Evolutionary conservation across 371 early-diverging fungal species (phyloP), one percentile per base, ranked within the genome.

Genomic region (Paramicrosporidium saccamoebae): DNA sequence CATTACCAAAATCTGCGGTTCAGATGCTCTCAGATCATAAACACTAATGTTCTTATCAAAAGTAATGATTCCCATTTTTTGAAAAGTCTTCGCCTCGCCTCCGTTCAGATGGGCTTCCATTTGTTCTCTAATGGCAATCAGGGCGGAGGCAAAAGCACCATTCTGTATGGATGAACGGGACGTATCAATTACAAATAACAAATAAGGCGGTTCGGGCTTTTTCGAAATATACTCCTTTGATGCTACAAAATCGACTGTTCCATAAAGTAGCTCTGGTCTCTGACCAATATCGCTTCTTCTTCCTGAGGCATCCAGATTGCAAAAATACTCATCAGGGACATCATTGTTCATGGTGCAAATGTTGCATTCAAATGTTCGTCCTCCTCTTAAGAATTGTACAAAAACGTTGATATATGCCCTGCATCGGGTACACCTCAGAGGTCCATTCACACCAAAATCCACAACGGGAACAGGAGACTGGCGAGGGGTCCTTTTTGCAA

Each of bases 1-100:
- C 1, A 90, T 77, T n/a, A 84, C 68, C 52, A 88, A 49, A 78
- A 90, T 77, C 35, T 73, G 72, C 3, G 79, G 63, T 33, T 78
- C 68, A 14, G 71, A 78, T 23, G 71, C n/a, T n/a, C n/a, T n/a
- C n/a, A 31, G 3, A 28, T 32, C 9, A 66, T 20, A 64, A 67
- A 39, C 2, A 18, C 5, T 16, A 10, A 25, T 17, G 5, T 5
- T 20, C n/a, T 17, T 12, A 12, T 19, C 12, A 12, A 7, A 12
- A 4, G n/a, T n/a, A n/a, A n/a, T n/a, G n/a, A n/a, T n/a, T n/a
- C n/a, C n/a, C n/a, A n/a, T n/a, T n/a, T n/a, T n/a, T n/a, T n/a
- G n/a, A n/a, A n/a, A n/a, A n/a, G n/a, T n/a, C n/a, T n/a, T n/a
- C n/a, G n/a, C n/a, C n/a, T n/a, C n/a, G n/a, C n/a, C n/a, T n/a